Percentiles rank a stretch among this genome's conserved stretches.
Conservation (phyloP, 768 basidiomycete genomes). For the Russula sp. region DNA sequence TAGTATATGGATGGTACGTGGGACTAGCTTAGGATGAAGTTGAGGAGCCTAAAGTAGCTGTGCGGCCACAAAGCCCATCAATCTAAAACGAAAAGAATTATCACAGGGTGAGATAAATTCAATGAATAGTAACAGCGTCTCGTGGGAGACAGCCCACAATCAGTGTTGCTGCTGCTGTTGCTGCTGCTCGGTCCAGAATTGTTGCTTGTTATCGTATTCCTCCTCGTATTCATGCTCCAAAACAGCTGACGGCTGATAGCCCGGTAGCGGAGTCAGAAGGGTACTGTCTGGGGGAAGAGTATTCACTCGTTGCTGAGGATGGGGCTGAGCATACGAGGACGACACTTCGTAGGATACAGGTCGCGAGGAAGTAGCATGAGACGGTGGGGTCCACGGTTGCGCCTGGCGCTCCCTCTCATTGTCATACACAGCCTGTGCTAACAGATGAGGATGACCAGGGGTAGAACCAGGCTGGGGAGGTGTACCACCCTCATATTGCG, state of each 20-base stretch:
- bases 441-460: slow-evolving; percentile 7
- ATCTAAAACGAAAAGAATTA: not conserved
- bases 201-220: slow-evolving; percentile 17
- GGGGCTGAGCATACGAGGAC: slow-evolving; percentile 11
- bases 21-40: not conserved
- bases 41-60: not conserved
- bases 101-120: not conserved
- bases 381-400: slow-evolving; percentile 17
- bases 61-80: not conserved
- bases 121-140: not conserved
- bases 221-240: slow-evolving; percentile 27
- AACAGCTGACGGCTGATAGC: slow-evolving; percentile 40
- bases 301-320: slow-evolving; percentile 23
- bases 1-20: slow-evolving; percentile 12
- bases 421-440: slow-evolving; percentile 9
- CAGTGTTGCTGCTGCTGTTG: slow-evolving; percentile 19
- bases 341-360: slow-evolving; percentile 14
- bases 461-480: slow-evolving; percentile 10
- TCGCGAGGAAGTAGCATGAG: slow-evolving; percentile 3
- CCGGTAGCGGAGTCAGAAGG: slow-evolving; percentile 62
- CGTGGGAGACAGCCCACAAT: not conserved
- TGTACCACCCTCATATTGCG: slow-evolving; percentile 15
- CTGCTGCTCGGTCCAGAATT: slow-evolving; percentile 19
- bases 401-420: slow-evolving; percentile 16
- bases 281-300: slow-evolving; percentile 57